These are phyloP conservation scores for Asterophora parasitica DNA, from an alignment of 768 basidiomycete species.

Conservation along the genomic window DNA sequence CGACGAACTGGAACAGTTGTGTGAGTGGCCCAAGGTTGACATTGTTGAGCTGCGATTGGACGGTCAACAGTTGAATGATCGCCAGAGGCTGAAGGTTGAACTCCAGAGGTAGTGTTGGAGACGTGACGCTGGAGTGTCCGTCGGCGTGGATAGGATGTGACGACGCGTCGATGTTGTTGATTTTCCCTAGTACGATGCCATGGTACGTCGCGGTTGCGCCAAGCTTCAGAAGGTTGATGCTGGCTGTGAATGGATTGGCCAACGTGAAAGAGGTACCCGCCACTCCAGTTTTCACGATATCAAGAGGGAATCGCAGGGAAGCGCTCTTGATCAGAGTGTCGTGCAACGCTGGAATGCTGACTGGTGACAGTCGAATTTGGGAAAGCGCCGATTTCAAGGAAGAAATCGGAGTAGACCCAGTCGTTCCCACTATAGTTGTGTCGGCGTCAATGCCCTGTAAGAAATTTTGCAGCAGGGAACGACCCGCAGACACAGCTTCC, in stretches of 20 bases:
- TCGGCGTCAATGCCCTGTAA: constrained; percentile 57
- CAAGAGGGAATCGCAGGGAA: constrained; percentile 52
- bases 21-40: constrained; percentile 60
- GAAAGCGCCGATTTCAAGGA: constrained; percentile 61
- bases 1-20: constrained; percentile 49
- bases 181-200: constrained; percentile 51
- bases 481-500: constrained; percentile 47
- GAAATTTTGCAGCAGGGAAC: constrained; percentile 57
- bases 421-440: constrained; percentile 52
- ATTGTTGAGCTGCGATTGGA: constrained; percentile 45
- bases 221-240: constrained; percentile 57
- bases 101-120: constrained; percentile 50
- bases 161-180: constrained; percentile 50
- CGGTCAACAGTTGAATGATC: constrained; percentile 52
- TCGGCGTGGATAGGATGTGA: constrained; percentile 53
- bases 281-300: constrained; percentile 58
- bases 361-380: constrained; percentile 53
- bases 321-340: constrained; percentile 55
- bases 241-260: constrained; percentile 68
- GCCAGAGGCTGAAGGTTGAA: constrained; percentile 62
- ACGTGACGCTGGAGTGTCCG: constrained; percentile 56
- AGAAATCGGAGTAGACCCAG: constrained; percentile 50
- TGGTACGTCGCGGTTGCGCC: constrained; percentile 51
- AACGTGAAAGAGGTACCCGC: constrained; percentile 56
- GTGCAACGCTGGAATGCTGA: constrained; percentile 60